Conservation (phyloP, 768 basidiomycete species). For the Trametes cinnabarina region DNA sequence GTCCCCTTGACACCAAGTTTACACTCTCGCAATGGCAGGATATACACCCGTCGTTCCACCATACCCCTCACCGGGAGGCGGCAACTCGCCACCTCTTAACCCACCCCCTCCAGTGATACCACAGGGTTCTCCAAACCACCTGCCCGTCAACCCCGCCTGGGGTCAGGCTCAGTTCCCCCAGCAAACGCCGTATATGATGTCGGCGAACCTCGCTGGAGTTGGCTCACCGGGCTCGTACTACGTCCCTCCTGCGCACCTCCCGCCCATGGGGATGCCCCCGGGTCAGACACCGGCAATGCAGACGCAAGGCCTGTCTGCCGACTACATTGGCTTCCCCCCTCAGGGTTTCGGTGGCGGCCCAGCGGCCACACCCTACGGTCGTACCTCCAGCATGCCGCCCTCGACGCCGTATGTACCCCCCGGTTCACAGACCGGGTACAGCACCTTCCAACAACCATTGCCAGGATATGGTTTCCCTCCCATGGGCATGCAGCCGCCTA, state of each 20-base stretch:
- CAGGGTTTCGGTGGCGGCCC: neutral
- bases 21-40: conserved; percentile 18
- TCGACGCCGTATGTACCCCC: conserved; percentile 15
- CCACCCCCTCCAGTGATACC: conserved; percentile 30
- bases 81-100: conserved; percentile 12
- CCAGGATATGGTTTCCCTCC: conserved; percentile 2
- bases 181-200: conserved; percentile 21
- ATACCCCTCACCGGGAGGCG: conserved; percentile 24
- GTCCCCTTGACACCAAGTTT: neutral
- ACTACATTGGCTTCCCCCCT: conserved; percentile 32
- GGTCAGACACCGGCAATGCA: conserved; percentile 10
- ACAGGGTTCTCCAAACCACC: conserved; percentile 19
- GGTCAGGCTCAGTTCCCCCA: conserved; percentile 15
- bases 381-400: conserved; percentile 1
- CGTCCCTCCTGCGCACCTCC: conserved; percentile 31
- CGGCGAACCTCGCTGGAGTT: conserved; percentile 3
- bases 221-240: conserved; percentile 32
- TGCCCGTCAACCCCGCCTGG: conserved; percentile 20
- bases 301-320: conserved; percentile 27
- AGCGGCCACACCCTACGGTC: neutral
- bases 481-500: conserved; percentile 3
- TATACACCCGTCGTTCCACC: conserved; percentile 33
- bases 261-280: conserved; percentile 1
- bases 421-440: conserved; percentile 9
- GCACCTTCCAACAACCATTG: conserved; percentile 12